phyloP scores from a whole-genome alignment of 148 eudicot species.

The Cornus kousa region DNA sequence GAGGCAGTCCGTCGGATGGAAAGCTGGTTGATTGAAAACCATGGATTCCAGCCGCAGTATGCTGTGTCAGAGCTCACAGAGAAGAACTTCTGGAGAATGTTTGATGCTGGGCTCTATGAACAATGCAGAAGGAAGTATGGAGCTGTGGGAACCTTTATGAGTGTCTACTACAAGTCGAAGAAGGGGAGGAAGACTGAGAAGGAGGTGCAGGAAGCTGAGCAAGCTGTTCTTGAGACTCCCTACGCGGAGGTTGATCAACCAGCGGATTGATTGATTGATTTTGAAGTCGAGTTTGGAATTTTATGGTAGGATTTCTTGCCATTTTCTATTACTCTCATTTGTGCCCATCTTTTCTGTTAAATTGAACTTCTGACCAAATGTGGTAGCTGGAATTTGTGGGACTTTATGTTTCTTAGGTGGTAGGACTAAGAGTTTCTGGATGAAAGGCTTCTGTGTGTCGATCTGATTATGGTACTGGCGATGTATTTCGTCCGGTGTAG shows the following conservation, averaged over 20 bases:
- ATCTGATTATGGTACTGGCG: background rate
- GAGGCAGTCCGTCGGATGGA: slow-evolving; percentile 74
- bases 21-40: slow-evolving; percentile 84
- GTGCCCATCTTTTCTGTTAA: background rate
- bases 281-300: background rate
- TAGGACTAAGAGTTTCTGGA: background rate
- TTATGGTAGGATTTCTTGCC: slow-evolving; percentile 6
- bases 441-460: background rate
- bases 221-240: slow-evolving; percentile 54
- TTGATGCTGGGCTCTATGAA: slow-evolving; percentile 76
- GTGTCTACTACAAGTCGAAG: slow-evolving; percentile 84
- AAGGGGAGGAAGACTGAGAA: slow-evolving; percentile 87
- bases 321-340: background rate
- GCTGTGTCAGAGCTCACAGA: slow-evolving; percentile 77
- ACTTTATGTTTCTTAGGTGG: background rate
- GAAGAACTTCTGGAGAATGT: slow-evolving; percentile 90
- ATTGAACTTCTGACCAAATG: background rate
- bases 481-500: background rate
- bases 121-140: slow-evolving; percentile 66
- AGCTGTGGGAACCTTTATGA: slow-evolving; percentile 88
- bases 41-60: slow-evolving; percentile 82
- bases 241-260: slow-evolving; percentile 42
- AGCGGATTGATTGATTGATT: slow-evolving; percentile 31
- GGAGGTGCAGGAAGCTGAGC: slow-evolving; percentile 88
- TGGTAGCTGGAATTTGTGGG: background rate